phyloP scores from a whole-genome alignment of 139 green algal genomes.

The Bryopsis sp. region DNA sequence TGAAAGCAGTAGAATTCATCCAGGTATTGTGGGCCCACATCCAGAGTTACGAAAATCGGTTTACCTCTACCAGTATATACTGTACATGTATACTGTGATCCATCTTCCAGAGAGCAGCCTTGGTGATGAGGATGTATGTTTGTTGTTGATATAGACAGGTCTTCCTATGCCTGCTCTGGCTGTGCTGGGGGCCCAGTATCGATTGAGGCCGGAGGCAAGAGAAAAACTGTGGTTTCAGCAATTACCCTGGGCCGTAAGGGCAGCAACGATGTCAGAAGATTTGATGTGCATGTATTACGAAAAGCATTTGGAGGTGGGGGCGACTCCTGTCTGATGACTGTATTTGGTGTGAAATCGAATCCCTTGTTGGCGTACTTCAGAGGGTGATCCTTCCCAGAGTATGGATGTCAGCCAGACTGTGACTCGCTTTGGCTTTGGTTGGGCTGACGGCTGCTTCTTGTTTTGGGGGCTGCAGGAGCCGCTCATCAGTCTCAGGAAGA shows the following conservation, averaged over 20 bases:
- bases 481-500: too few relatives aligned
- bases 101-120: not conserved
- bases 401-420: too few relatives aligned
- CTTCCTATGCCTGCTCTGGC: constrained; percentile 85
- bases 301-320: constrained; percentile 54
- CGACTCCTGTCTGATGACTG: too few relatives aligned
- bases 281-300: constrained; percentile 91
- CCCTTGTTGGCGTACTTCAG: too few relatives aligned
- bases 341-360: too few relatives aligned
- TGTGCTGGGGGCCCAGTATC: constrained; percentile 61
- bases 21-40: constrained; percentile 47
- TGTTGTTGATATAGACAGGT: constrained; percentile 65
- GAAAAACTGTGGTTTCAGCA: constrained; percentile 36
- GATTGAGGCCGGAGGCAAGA: constrained; percentile 44
- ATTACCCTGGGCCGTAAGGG: constrained; percentile 83
- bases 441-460: too few relatives aligned
- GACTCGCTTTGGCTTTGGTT: too few relatives aligned
- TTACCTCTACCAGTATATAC: not conserved
- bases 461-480: too few relatives aligned
- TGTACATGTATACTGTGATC: not conserved
- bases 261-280: constrained; percentile 59
- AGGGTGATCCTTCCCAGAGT: too few relatives aligned
- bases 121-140: not conserved
- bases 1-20: constrained; percentile 92
- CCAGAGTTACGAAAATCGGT: not conserved